phyloP scores from a whole-genome alignment of 495 filamentous ascomycete species.

The Penicillium alfredii region DNA sequence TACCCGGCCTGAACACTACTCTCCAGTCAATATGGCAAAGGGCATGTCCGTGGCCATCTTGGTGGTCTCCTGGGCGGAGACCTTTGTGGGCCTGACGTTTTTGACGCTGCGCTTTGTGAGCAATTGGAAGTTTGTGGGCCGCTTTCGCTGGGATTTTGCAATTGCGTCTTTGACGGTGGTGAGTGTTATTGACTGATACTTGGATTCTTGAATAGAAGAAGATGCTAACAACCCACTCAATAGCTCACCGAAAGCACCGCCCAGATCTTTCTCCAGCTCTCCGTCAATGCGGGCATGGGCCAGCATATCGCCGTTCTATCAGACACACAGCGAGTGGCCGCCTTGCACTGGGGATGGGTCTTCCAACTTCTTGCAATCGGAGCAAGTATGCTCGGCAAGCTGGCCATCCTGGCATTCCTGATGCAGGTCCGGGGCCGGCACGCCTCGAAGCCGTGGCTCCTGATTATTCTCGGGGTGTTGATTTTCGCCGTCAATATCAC shows the following conservation, averaged over 20 bases:
- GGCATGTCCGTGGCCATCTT: slow-evolving; percentile 6
- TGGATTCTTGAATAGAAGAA: too few species aligned
- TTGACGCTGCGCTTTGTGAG: slow-evolving; percentile 14
- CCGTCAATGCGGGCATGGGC: slow-evolving; percentile 24
- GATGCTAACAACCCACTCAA: not conserved
- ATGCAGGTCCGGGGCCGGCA: slow-evolving; percentile 26
- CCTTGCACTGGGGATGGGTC: slow-evolving; percentile 28
- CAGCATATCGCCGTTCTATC: slow-evolving; percentile 18
- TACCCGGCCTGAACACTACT: too few species aligned
- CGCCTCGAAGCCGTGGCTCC: slow-evolving; percentile 18
- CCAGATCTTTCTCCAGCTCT: slow-evolving; percentile 19
- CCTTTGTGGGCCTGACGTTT: slow-evolving; percentile 9
- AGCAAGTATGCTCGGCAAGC: slow-evolving; percentile 24
- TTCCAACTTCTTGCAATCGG: slow-evolving; percentile 25
- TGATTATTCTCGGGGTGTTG: slow-evolving; percentile 22
- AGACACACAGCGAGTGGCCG: slow-evolving; percentile 5
- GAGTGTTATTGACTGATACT: too few species aligned
- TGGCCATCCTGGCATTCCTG: slow-evolving; percentile 28
- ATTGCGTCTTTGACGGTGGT: slow-evolving; percentile 12
- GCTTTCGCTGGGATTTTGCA: slow-evolving; percentile 17
- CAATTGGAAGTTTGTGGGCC: slow-evolving; percentile 13
- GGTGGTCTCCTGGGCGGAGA: slow-evolving; percentile 14
- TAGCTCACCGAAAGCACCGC: slow-evolving; percentile 7
- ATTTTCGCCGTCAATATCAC: slow-evolving; percentile 20
- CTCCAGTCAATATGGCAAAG: slow-evolving; percentile 6